phyloP scores from a whole-genome alignment of 148 eudicot genomes.

The Dianthus caryophyllus region DNA sequence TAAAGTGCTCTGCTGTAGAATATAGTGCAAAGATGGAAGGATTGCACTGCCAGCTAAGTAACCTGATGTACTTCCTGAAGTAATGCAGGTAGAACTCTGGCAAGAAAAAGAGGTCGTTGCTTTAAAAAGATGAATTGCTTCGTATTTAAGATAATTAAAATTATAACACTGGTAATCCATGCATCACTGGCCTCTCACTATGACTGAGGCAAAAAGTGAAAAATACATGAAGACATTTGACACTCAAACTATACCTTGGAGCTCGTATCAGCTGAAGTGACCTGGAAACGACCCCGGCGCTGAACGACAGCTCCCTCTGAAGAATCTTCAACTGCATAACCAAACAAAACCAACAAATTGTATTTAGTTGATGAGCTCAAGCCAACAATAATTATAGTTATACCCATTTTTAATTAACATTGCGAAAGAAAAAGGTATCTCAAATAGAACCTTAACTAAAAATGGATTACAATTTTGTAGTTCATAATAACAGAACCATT shows the following conservation, averaged over 20 bases:
- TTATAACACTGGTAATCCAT: no score
- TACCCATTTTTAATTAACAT: background rate
- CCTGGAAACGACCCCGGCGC: constrained; percentile 87
- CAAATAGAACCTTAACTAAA: no score
- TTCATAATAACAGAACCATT: no score
- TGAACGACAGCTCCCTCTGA: constrained; percentile 71
- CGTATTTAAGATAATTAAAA: no score
- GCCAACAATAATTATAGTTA: background rate
- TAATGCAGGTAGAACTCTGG: constrained; percentile 42
- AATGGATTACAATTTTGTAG: no score
- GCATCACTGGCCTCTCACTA: no score
- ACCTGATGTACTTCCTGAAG: constrained; percentile 36
- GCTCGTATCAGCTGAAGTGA: constrained; percentile 71
- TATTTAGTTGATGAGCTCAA: constrained; percentile 9
- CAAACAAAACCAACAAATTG: constrained; percentile 7
- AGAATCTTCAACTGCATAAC: constrained; percentile 53
- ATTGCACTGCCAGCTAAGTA: constrained; percentile 45
- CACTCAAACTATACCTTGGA: constrained; percentile 43
- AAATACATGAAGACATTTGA: no score
- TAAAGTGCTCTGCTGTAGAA: constrained; percentile 68
- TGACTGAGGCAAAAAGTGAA: no score
- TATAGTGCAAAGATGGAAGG: constrained; percentile 71
- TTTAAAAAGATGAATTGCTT: constrained; percentile 3
- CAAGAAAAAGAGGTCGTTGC: constrained; percentile 28
- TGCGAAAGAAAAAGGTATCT: no score